phyloP scores from a whole-genome alignment of 495 filamentous ascomycete species.

The Neurospora sp. region DNA sequence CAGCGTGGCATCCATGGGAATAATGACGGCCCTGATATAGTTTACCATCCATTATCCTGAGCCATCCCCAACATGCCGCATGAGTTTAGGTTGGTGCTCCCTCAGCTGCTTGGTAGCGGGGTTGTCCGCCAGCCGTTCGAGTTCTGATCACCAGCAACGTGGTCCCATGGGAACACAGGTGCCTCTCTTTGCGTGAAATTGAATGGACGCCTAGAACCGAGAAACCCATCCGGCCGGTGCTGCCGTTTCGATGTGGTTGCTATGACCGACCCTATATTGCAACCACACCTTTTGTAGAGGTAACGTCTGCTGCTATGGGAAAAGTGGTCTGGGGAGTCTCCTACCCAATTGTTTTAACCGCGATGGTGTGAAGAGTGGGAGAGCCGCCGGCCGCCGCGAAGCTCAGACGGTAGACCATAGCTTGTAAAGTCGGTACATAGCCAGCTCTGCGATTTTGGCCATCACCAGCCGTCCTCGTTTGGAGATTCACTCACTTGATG shows the following conservation, averaged over 20 bases:
- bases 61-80: background rate
- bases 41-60: background rate
- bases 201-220: conserved; percentile 4
- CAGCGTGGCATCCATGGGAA: conserved; percentile 10
- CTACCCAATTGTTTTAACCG: background rate
- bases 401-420: background rate
- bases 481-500: background rate
- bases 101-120: conserved; percentile 1
- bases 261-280: conserved; percentile 16
- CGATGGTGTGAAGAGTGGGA: background rate
- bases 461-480: background rate
- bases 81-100: background rate
- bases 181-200: background rate
- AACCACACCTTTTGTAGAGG: conserved; percentile 13
- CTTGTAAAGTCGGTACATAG: background rate
- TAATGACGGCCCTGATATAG: background rate
- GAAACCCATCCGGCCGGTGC: conserved; percentile 7
- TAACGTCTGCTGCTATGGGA: background rate
- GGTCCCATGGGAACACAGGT: background rate
- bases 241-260: conserved; percentile 4
- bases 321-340: background rate
- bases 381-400: background rate
- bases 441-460: background rate
- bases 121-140: background rate
- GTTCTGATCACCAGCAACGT: conserved; percentile 2